A percentile compares a stretch with the other conserved stretches of the same genome.
Conservation (phyloP, 768 basidiomycete genomes). For the Lentinus brumalis region DNA sequence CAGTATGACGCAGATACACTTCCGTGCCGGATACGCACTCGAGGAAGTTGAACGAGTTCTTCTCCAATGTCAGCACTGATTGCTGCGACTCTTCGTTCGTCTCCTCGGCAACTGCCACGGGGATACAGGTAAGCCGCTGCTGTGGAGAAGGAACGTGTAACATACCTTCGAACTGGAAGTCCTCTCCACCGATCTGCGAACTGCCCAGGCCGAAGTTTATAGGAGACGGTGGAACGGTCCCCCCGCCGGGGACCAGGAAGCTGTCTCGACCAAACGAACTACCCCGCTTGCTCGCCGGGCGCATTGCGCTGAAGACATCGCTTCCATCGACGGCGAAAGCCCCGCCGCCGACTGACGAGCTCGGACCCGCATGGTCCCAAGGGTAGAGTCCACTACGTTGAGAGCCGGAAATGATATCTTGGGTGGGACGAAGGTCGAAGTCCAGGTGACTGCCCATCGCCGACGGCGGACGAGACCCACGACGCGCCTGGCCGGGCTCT, state of each 20-base stretch:
- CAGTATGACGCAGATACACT: neutral
- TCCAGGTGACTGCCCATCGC: constrained; percentile 51
- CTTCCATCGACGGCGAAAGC: constrained; percentile 40
- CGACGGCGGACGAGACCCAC: constrained; percentile 59
- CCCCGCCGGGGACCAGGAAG: constrained; percentile 46
- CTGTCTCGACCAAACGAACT: constrained; percentile 55
- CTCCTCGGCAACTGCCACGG: constrained; percentile 29
- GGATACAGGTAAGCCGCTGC: neutral
- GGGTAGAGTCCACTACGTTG: constrained; percentile 76
- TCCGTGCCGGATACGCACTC: constrained; percentile 53
- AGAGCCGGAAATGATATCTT: constrained; percentile 48
- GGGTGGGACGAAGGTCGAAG: constrained; percentile 40
- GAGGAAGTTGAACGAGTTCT: constrained; percentile 77
- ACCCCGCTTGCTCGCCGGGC: constrained; percentile 44
- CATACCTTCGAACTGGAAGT: constrained; percentile 69
- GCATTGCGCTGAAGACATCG: constrained; percentile 40
- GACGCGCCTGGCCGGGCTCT: constrained; percentile 88
- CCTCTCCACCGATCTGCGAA: constrained; percentile 53
- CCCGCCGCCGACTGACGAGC: constrained; percentile 51
- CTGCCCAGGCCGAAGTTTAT: constrained; percentile 36
- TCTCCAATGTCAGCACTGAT: constrained; percentile 63
- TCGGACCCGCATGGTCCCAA: constrained; percentile 78
- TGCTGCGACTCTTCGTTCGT: constrained; percentile 48
- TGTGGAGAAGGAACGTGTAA: constrained; percentile 11
- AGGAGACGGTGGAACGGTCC: constrained; percentile 50